Evolutionary conservation across 345 rosid species (phyloP), one percentile per base, ranked within the genome.

Genomic region (Draba incana): DNA sequence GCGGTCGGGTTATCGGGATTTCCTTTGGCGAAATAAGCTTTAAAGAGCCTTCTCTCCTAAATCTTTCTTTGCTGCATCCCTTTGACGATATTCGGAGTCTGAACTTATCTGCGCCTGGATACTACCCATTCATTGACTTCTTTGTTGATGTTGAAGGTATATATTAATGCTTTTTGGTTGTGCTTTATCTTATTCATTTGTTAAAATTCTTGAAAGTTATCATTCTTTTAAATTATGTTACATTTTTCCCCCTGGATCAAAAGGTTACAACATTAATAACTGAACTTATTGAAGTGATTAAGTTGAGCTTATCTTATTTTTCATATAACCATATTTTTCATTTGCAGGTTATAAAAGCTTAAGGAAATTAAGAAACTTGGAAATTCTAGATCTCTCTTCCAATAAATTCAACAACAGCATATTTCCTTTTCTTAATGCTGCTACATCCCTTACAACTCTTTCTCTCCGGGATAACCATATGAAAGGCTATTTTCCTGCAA

Each of bases 21-120:
- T 14, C 12, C 5, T 0, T 42, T 66, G 20, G 20, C 10, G 1
- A 0, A 0, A 0, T 8, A 49, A 1, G 0, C 12, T 28, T 43
- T 4, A 8, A 8, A 14, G 43, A 30, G 42, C 4, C 1, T 3
- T 0, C 20, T 41, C 42, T 43, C 11, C 35, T 64, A 38, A 64
- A 64, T 64, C 60, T 65, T 52, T 65, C 69, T n/a, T 52, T 50
- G 2, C n/a, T 52, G 14, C 16, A 51, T 25, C 69, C 69, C 1
- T 64, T 64, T 49, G 69, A 64, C 2, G 59, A 50, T 14, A 1
- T 49, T 37, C 38, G 1, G 14, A 52, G 30, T 41, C 12, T 65
- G 15, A 4, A 52, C 12, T 52, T 65, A 37, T 64, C 68, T 0
- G 24, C 24, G 33, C 9, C 3, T 8, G 0, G 2, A 2, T 5